phyloP scores from a whole-genome alignment of 495 filamentous ascomycete genomes.

The Jackrogersella multiformis region DNA sequence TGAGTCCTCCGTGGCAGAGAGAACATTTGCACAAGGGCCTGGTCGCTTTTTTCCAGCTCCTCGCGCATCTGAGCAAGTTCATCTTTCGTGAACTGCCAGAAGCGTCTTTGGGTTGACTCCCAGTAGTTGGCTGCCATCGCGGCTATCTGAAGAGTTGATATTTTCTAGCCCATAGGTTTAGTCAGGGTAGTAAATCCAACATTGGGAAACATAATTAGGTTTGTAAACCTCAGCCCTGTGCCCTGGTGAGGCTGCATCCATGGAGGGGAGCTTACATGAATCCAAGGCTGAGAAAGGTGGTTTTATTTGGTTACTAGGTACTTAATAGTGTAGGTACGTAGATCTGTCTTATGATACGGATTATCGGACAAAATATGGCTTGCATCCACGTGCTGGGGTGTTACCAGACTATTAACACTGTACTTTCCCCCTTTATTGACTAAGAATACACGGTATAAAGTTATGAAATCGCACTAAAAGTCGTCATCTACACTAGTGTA shows the following conservation, averaged over 20 bases:
- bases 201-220: constrained; percentile 18
- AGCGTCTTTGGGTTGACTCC: constrained; percentile 87
- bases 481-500: constrained; percentile 40
- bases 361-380: constrained; percentile 21
- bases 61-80: constrained; percentile 77
- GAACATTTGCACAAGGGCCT: constrained; percentile 74
- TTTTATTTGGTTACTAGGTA: too few relatives aligned
- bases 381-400: constrained; percentile 3
- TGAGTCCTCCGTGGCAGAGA: constrained; percentile 83
- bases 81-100: constrained; percentile 90
- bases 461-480: constrained; percentile 12
- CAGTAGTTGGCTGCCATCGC: constrained; percentile 96
- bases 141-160: neutral
- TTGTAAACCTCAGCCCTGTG: constrained; percentile 19
- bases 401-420: constrained; percentile 10
- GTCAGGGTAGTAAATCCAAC: constrained; percentile 1
- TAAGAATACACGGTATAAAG: neutral
- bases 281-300: constrained; percentile 30
- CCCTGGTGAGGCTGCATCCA: too few relatives aligned
- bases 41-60: constrained; percentile 76
- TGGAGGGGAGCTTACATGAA: constrained; percentile 24
- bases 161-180: constrained; percentile 16
- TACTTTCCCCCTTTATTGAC: constrained; percentile 8
- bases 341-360: too few relatives aligned
- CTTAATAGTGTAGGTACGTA: constrained; percentile 8